A percentile compares a stretch with the other conserved stretches of the same genome.
phyloP scores from a whole-genome alignment of 2,329 filamentous ascomycete genomes.

The Tolypocladium tropicale region DNA sequence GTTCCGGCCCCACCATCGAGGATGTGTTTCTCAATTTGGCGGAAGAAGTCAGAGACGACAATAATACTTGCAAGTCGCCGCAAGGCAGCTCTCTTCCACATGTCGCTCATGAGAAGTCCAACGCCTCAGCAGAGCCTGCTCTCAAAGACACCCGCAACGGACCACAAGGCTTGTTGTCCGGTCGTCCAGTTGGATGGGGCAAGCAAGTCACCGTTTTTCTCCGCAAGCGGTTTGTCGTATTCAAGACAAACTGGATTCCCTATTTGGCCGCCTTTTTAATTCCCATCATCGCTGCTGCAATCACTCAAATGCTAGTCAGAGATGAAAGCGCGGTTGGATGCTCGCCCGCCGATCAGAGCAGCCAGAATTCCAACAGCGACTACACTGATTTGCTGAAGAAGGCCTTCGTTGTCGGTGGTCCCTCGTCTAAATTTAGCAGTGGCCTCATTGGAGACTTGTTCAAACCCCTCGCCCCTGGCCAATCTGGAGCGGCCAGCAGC shows the following conservation, averaged over 20 bases:
- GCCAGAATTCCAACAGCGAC: slow-evolving; percentile 17
- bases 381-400: slow-evolving; percentile 11
- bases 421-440: slow-evolving; percentile 25
- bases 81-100: slow-evolving; percentile 4
- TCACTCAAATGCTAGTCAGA: slow-evolving; percentile 68
- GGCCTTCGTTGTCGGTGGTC: slow-evolving; percentile 15
- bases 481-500: slow-evolving; percentile 5
- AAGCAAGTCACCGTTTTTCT: slow-evolving; percentile 68
- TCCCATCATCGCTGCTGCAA: slow-evolving; percentile 67
- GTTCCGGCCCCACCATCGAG: slow-evolving; percentile 83
- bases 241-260: slow-evolving; percentile 69
- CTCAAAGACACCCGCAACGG: neutral
- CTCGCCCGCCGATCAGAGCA: slow-evolving; percentile 35
- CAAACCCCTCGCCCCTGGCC: slow-evolving; percentile 26
- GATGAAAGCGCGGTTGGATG: slow-evolving; percentile 42
- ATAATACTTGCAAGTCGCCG: slow-evolving; percentile 4
- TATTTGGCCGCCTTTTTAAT: slow-evolving; percentile 66
- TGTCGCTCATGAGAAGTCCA: neutral
- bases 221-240: slow-evolving; percentile 64
- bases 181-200: slow-evolving; percentile 44
- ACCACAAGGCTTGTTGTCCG: neutral
- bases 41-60: slow-evolving; percentile 58
- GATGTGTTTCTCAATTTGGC: slow-evolving; percentile 84
- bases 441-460: slow-evolving; percentile 22
- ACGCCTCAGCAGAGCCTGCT: neutral